A percentile compares a stretch with the other conserved stretches of the same genome.
These are phyloP conservation scores for Hericium alpestre DNA, from an alignment of 768 basidiomycete genomes.

Conservation along the genomic window DNA sequence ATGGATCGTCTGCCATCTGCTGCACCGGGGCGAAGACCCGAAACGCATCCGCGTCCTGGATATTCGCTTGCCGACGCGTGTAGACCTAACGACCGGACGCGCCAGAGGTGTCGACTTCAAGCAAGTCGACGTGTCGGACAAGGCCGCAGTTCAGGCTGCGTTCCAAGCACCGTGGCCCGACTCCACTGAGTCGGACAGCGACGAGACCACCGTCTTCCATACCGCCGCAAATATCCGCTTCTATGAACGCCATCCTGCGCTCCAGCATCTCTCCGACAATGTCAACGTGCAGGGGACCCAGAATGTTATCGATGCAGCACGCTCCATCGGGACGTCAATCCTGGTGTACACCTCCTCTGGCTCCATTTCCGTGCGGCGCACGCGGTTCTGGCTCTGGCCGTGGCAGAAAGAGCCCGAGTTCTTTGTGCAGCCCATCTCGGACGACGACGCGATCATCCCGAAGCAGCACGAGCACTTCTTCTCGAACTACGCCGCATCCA, in stretches of 20 bases:
- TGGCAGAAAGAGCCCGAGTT: slow-evolving; percentile 53
- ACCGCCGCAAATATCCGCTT: slow-evolving; percentile 72
- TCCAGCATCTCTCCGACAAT: slow-evolving; percentile 42
- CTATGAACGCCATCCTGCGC: slow-evolving; percentile 47
- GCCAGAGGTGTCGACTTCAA: slow-evolving; percentile 45
- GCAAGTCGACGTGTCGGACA: slow-evolving; percentile 48
- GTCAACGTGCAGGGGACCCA: slow-evolving; percentile 62
- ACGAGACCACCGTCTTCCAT: slow-evolving; percentile 59
- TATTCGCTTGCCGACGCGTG: slow-evolving; percentile 47
- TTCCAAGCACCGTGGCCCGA: slow-evolving; percentile 57
- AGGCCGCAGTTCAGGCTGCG: slow-evolving; percentile 41
- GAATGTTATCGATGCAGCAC: slow-evolving; percentile 54
- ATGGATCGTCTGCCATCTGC: slow-evolving; percentile 62
- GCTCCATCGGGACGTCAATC: slow-evolving; percentile 40
- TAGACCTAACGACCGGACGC: slow-evolving; percentile 44
- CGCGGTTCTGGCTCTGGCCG: slow-evolving; percentile 62
- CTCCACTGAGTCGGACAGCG: slow-evolving; percentile 13
- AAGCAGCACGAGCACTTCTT: slow-evolving; percentile 53
- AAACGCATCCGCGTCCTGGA: slow-evolving; percentile 56
- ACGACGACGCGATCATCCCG: slow-evolving; percentile 44
- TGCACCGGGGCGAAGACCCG: slow-evolving; percentile 64
- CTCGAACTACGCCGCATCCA: slow-evolving; percentile 70
- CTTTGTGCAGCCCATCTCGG: slow-evolving; percentile 55
- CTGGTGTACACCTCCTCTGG: slow-evolving; percentile 70
- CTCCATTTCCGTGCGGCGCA: slow-evolving; percentile 45